Percentiles rank a stretch among this genome's conserved stretches.
Conservation (phyloP, 148 eudicot species). For the Diospyros lotus region DNA sequence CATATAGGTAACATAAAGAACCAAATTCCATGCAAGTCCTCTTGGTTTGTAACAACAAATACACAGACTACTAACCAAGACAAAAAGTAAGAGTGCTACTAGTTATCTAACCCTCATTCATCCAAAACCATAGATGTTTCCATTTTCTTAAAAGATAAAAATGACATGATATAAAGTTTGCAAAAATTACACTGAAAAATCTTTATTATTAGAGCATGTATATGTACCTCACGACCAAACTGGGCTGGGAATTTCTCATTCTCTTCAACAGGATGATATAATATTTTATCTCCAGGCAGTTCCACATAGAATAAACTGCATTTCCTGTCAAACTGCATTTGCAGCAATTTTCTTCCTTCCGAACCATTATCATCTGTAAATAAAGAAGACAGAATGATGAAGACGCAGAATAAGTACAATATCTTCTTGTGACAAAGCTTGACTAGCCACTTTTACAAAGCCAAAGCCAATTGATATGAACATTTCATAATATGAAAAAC, state of each 20-base stretch:
- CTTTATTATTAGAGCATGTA: conserved; percentile 1
- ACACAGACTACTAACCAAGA: background rate
- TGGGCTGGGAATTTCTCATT: conserved; percentile 77
- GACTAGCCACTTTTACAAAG: background rate
- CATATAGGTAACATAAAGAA: background rate
- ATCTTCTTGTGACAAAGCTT: background rate
- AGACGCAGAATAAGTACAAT: background rate
- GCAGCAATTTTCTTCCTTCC: conserved; percentile 51
- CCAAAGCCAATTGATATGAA: conserved; percentile 2
- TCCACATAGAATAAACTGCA: conserved; percentile 83
- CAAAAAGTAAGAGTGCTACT: background rate
- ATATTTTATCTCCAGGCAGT: conserved; percentile 69
- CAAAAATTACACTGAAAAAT: background rate
- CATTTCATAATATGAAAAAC: background rate
- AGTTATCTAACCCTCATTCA: background rate
- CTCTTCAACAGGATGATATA: conserved; percentile 67
- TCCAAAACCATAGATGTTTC: background rate
- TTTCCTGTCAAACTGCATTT: conserved; percentile 43
- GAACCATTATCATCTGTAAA: conserved; percentile 43
- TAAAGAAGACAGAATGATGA: background rate
- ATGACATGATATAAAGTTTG: background rate
- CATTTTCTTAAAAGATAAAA: background rate
- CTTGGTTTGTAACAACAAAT: background rate
- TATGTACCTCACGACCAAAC: conserved; percentile 90
- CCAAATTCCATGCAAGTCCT: background rate